phyloP scores from a whole-genome alignment of 1,284 basidiomycete genomes.

The Fomitopsis betulina region DNA sequence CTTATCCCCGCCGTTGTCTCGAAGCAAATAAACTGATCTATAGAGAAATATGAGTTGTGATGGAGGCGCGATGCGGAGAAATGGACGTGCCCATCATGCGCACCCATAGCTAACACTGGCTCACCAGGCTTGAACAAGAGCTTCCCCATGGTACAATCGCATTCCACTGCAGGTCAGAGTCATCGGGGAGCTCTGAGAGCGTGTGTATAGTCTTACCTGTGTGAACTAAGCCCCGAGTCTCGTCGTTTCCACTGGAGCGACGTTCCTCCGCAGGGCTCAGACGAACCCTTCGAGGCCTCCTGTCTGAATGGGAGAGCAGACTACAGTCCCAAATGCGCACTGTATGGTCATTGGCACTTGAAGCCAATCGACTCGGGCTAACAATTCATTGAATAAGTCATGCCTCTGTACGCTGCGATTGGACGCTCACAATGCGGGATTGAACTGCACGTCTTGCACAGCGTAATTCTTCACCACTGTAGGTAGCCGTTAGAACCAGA shows the following conservation, averaged over 20 bases:
- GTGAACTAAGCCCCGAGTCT: not conserved
- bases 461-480: constrained; percentile 11
- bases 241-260: not conserved
- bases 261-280: not conserved
- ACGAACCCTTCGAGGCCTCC: too few relatives aligned
- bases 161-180: not conserved
- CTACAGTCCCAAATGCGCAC: constrained; percentile 19
- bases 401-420: not conserved
- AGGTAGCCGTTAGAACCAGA: not conserved
- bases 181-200: not conserved
- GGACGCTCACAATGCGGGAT: constrained; percentile 17
- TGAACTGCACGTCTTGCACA: constrained; percentile 21
- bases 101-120: constrained; percentile 15
- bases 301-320: not conserved
- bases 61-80: not conserved
- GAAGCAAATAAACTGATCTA: constrained; percentile 12
- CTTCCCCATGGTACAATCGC: constrained; percentile 6
- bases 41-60: not conserved
- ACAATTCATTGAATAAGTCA: too few relatives aligned
- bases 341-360: constrained; percentile 17
- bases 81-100: constrained; percentile 16
- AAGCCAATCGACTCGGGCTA: constrained; percentile 18
- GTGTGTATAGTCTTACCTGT: constrained; percentile 1
- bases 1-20: not conserved
- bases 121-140: constrained; percentile 17